A percentile compares a stretch with the other conserved stretches of the same genome.
Conservation (phyloP, 2,329 filamentous ascomycete species). For the Aspergillus phoenicis region DNA sequence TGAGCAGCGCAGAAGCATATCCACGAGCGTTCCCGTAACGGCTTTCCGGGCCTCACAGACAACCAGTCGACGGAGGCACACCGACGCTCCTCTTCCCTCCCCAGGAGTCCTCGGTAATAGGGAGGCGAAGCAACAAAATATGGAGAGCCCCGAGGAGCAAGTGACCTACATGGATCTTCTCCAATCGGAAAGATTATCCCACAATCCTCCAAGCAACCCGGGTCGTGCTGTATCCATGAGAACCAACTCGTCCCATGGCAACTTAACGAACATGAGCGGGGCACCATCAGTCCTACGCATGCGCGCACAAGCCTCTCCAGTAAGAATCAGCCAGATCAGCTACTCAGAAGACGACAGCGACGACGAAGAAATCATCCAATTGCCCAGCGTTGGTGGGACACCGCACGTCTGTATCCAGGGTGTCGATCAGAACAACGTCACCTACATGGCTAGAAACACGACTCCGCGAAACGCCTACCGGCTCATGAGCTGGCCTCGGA, state of each 20-base stretch:
- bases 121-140: constrained; percentile 13
- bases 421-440: constrained; percentile 39
- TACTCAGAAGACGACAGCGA: constrained; percentile 33
- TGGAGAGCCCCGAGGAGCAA: constrained; percentile 23
- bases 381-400: constrained; percentile 30
- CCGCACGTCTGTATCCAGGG: constrained; percentile 35
- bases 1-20: constrained; percentile 34
- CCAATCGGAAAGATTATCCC: constrained; percentile 23
- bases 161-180: constrained; percentile 36
- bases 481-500: constrained; percentile 36
- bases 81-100: constrained; percentile 43
- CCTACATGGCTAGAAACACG: constrained; percentile 33
- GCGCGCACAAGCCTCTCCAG: constrained; percentile 36
- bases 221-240: constrained; percentile 18
- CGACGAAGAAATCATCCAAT: constrained; percentile 40
- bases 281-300: constrained; percentile 35
- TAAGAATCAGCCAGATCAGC: constrained; percentile 23
- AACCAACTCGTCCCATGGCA: constrained; percentile 14
- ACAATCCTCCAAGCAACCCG: constrained; percentile 6
- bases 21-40: constrained; percentile 29
- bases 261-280: constrained; percentile 14
- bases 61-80: constrained; percentile 40
- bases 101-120: constrained; percentile 31
- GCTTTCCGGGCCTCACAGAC: constrained; percentile 24
- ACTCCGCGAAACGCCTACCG: constrained; percentile 31